Percentiles rank a stretch among this genome's conserved stretches.
phyloP scores from a whole-genome alignment of 2,329 filamentous ascomycete genomes.

The Xylaria multiplex region DNA sequence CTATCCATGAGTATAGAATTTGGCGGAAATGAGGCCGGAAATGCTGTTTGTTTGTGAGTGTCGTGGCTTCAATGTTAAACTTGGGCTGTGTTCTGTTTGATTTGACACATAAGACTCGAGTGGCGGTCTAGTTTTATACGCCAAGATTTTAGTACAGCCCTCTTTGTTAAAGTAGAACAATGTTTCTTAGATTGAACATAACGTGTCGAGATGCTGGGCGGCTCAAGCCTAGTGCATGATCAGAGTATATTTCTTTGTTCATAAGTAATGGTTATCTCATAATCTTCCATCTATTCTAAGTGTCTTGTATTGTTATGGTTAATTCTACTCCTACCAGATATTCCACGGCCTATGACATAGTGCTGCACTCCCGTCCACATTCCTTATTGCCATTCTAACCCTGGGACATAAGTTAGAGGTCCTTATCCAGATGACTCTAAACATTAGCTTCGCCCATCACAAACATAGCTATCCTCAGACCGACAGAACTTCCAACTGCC shows the following conservation, averaged over 20 bases:
- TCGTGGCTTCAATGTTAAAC: neutral
- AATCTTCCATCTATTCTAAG: neutral
- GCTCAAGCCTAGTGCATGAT: neutral
- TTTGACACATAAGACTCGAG: slow-evolving; percentile 8
- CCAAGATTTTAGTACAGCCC: neutral
- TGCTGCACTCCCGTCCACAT: too few relatives aligned
- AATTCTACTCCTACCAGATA: too few relatives aligned
- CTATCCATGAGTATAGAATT: neutral
- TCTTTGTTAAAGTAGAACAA: slow-evolving; percentile 28
- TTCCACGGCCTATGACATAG: too few relatives aligned
- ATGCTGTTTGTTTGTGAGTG: neutral
- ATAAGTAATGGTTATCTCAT: neutral
- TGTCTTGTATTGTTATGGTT: too few relatives aligned
- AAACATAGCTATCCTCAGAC: too few relatives aligned
- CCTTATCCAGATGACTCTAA: too few relatives aligned
- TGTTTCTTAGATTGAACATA: slow-evolving; percentile 2
- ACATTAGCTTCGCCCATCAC: too few relatives aligned
- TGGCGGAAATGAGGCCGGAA: neutral
- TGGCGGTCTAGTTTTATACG: slow-evolving; percentile 20
- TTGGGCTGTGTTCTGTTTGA: neutral
- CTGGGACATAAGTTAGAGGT: too few relatives aligned
- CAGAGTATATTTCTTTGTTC: slow-evolving; percentile 20
- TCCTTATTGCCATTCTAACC: too few relatives aligned
- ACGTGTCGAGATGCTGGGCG: neutral
- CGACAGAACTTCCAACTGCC: too few relatives aligned